Base-by-base conservation (phyloP, 495 filamentous ascomycete species). In the Penicillium flavigenum region DNA sequence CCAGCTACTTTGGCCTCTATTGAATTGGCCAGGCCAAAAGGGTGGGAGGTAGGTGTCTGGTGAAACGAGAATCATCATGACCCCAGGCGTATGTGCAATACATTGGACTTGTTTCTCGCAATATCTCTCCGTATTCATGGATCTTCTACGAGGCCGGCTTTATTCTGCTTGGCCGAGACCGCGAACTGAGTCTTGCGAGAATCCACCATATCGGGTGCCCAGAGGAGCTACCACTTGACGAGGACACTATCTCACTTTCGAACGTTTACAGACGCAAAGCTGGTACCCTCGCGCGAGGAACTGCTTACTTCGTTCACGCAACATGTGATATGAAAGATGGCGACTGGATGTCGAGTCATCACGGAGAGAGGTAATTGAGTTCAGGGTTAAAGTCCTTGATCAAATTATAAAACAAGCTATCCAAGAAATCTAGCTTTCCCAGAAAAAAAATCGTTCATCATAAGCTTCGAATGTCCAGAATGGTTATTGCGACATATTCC, bases 161-260 rank as follows among this genome's bases (percentile, higher is more conserved):
- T 17, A 57, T 41, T 11, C 17, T 60, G n/a, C 43, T 65, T 29
- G 53, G 53, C 7, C 56, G 57, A 14, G 47, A 62, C 29, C 56
- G 59, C 2, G 59, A 60, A n/a, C 6, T 62, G 26, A 51, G 52
- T 14, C 31, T 12, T 34, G 59, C 58, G 9, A 65, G 62, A 46
- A 65, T 62, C 29, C 43, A 57, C 6, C 20, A 29, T 11, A 16
- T 65, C 0, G 59, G 59, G 2, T 62, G 60, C 42, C 50, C 22
- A 14, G 63, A 62, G 48, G 59, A 65, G 49, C 27, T 49, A 17
- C 38, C 59, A 4, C 56, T 65, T 22, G 56, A n/a, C 2, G 17
- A 31, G 46, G 7, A n/a, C 27, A 48, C 29, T 19, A 10, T n/a
- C 16, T 48, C 1, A 17, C 46, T 9, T 48, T 48, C 16, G n/a